A percentile compares a stretch with the other conserved stretches of the same genome.
phyloP scores from a whole-genome alignment of 2,329 filamentous ascomycete genomes.

The Aspergillus caelatus region DNA sequence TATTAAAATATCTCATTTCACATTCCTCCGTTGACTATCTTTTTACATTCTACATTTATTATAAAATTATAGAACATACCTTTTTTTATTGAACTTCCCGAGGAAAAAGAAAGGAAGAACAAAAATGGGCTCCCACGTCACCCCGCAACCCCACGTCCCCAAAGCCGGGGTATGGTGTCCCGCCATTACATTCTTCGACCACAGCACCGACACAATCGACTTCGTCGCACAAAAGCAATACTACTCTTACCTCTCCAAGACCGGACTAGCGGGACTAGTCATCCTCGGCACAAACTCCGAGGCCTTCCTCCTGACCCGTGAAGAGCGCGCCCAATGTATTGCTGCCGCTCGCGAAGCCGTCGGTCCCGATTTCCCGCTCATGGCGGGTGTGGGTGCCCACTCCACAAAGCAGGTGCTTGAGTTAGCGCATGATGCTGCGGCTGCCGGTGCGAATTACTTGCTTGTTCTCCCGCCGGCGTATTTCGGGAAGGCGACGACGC shows the following conservation, averaged over 20 bases:
- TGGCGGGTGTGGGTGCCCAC: slow-evolving; percentile 66
- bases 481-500: slow-evolving; percentile 65
- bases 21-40: not conserved
- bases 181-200: slow-evolving; percentile 59
- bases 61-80: not conserved
- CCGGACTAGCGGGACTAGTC: slow-evolving; percentile 56
- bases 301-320: slow-evolving; percentile 60
- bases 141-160: slow-evolving; percentile 24
- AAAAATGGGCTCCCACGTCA: slow-evolving; percentile 21
- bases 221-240: slow-evolving; percentile 54
- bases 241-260: slow-evolving; percentile 54
- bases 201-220: slow-evolving; percentile 52
- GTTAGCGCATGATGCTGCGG: slow-evolving; percentile 60
- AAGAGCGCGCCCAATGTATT: slow-evolving; percentile 62
- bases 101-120: not conserved
- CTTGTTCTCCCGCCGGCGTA: slow-evolving; percentile 66
- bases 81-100: not conserved
- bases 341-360: slow-evolving; percentile 58
- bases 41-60: not conserved
- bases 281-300: slow-evolving; percentile 61
- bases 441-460: slow-evolving; percentile 63
- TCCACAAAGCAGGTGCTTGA: slow-evolving; percentile 66
- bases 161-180: slow-evolving; percentile 54
- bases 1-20: not conserved
- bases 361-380: slow-evolving; percentile 59